Evolutionary conservation across 2,329 filamentous ascomycete species (phyloP).

Genomic region (Paracamarosporium sp.): DNA sequence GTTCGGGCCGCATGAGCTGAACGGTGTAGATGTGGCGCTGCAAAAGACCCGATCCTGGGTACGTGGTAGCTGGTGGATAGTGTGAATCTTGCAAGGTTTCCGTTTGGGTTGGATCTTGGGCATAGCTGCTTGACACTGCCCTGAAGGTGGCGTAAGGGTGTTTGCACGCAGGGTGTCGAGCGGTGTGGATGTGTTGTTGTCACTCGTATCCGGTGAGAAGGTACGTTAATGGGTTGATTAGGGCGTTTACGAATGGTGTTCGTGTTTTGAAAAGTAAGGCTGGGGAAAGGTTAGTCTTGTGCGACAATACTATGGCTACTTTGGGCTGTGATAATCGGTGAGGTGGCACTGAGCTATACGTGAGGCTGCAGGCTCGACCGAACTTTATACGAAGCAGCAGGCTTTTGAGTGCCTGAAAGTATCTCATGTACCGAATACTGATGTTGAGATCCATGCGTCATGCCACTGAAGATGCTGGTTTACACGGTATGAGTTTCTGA

Average conservation of each 20-base stretch:
- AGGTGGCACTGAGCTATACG: background rate
- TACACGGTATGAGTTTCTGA: too few relatives aligned
- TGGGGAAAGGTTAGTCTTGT: background rate
- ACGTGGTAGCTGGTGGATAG: too few relatives aligned
- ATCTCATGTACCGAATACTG: too few relatives aligned
- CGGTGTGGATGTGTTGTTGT: slow-evolving; percentile 18
- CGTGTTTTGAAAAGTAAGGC: background rate
- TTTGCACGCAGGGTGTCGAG: slow-evolving; percentile 4
- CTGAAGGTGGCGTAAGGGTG: background rate
- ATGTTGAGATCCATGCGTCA: too few relatives aligned
- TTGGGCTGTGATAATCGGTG: background rate
- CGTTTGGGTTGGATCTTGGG: background rate
- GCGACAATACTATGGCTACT: background rate
- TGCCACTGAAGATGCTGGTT: too few relatives aligned
- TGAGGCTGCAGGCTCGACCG: background rate
- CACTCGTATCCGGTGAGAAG: slow-evolving; percentile 15
- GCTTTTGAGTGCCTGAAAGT: background rate
- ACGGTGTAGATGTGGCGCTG: slow-evolving; percentile 5
- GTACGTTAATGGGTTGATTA: slow-evolving; percentile 10
- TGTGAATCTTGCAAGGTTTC: too few relatives aligned
- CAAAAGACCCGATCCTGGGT: too few relatives aligned
- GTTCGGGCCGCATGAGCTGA: background rate
- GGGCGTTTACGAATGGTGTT: slow-evolving; percentile 7
- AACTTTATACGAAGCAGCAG: background rate
- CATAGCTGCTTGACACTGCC: background rate